Evolutionary conservation across 2,329 filamentous ascomycete genomes (phyloP).

Genomic region (Metarhizium robertsii): DNA sequence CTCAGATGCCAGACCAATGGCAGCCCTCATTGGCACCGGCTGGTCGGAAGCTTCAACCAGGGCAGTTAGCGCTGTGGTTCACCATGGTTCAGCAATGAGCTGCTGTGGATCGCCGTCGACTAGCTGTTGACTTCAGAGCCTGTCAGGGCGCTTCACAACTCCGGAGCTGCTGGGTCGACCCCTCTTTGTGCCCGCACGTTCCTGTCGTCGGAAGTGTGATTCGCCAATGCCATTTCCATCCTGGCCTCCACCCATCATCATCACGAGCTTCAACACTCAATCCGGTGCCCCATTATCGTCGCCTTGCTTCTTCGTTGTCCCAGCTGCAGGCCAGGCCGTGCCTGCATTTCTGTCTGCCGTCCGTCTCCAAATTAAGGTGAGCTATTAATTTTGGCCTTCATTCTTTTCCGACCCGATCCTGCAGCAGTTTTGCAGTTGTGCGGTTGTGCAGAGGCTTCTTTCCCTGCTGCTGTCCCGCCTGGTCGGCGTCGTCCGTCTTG

Average conservation of each 20-base stretch:
- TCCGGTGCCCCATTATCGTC: not conserved
- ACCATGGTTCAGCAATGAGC: not conserved
- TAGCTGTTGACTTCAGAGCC: too few relatives aligned
- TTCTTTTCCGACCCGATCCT: not conserved
- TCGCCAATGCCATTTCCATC: conserved; percentile 12
- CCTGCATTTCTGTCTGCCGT: not conserved
- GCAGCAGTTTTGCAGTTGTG: not conserved
- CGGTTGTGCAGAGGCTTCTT: not conserved
- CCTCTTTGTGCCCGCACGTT: not conserved
- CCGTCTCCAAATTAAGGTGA: not conserved
- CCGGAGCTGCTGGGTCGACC: not conserved
- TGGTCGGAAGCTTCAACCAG: not conserved
- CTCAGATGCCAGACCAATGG: too few relatives aligned
- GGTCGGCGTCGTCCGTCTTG: not conserved
- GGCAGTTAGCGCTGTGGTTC: not conserved
- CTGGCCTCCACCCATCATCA: not conserved
- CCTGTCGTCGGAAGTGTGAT: conserved; percentile 10
- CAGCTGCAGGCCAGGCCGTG: not conserved
- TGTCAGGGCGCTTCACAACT: not conserved
- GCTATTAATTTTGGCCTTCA: not conserved
- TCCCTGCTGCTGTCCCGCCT: not conserved
- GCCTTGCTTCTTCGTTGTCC: not conserved
- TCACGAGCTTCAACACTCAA: not conserved
- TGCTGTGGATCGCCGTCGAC: not conserved
- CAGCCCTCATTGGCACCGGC: not conserved